These are phyloP conservation scores for Phlebiopsis gigantea DNA, from an alignment of 768 basidiomycete species.

Conservation along the genomic window DNA sequence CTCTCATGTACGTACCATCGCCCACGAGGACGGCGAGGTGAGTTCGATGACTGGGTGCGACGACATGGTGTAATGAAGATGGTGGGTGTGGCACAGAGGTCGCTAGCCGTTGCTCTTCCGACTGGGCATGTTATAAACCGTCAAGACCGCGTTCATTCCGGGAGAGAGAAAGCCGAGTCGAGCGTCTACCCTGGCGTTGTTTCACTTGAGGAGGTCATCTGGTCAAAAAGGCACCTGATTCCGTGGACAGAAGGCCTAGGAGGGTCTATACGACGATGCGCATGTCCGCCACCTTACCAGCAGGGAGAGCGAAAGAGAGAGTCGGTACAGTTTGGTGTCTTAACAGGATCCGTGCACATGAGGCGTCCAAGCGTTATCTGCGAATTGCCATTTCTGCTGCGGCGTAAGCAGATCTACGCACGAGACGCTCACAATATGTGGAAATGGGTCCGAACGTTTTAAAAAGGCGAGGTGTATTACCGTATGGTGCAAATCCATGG, in stretches of 20 bases:
- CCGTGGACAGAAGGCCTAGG: too few species aligned
- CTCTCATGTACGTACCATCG: constrained; percentile 51
- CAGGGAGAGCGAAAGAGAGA: too few species aligned
- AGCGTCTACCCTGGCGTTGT: not conserved
- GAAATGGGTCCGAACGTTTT: too few species aligned
- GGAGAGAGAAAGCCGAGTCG: not conserved
- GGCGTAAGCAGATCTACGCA: not conserved
- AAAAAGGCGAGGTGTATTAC: too few species aligned
- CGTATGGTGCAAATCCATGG: too few species aligned
- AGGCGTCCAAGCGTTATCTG: not conserved
- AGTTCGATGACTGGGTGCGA: constrained; percentile 70
- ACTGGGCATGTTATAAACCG: not conserved
- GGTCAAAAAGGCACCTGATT: not conserved
- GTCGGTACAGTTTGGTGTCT: too few species aligned
- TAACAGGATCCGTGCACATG: too few species aligned
- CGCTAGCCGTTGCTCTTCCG: not conserved
- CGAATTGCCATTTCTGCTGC: not conserved
- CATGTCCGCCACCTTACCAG: too few species aligned
- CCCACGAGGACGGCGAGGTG: constrained; percentile 84
- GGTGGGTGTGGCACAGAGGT: not conserved
- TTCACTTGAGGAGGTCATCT: not conserved
- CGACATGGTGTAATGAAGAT: constrained; percentile 32
- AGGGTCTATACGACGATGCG: too few species aligned
- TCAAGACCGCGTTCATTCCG: constrained; percentile 2
- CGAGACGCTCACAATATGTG: too few species aligned